These are phyloP conservation scores for Daedaleopsis nitida DNA, from an alignment of 768 basidiomycete species.

Conservation along the genomic window DNA sequence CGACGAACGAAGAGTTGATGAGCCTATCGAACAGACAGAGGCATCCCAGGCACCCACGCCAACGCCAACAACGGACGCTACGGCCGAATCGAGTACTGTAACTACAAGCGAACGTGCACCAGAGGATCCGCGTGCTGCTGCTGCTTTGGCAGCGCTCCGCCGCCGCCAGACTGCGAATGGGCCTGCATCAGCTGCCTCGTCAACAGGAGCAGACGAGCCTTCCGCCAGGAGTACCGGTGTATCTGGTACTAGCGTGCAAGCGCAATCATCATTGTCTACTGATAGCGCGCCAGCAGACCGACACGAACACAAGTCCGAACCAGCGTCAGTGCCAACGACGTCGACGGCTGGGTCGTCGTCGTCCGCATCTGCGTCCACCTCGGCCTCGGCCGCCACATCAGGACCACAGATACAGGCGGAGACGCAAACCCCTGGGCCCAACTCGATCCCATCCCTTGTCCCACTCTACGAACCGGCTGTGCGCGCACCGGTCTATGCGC, in stretches of 20 bases:
- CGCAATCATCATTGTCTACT: slow-evolving; percentile 5
- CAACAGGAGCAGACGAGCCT: slow-evolving; percentile 1
- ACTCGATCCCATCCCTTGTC: slow-evolving; percentile 34
- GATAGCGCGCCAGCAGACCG: slow-evolving; percentile 12
- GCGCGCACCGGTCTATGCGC: background rate
- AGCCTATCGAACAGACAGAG: background rate
- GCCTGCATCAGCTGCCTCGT: background rate
- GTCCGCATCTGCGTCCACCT: background rate
- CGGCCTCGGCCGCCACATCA: background rate
- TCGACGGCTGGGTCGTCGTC: background rate
- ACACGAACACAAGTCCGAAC: no score
- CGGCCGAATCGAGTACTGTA: slow-evolving; percentile 2
- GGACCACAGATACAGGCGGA: background rate
- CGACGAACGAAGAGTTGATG: background rate
- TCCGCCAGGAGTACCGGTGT: slow-evolving; percentile 13
- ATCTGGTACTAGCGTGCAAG: background rate
- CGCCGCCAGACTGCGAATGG: slow-evolving; percentile 42
- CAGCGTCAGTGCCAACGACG: no score
- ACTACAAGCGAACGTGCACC: background rate
- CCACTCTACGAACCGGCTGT: slow-evolving; percentile 42
- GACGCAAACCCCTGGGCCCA: background rate
- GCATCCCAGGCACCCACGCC: background rate
- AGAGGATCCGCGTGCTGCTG: slow-evolving; percentile 50
- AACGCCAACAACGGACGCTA: slow-evolving; percentile 11
- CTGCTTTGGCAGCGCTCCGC: slow-evolving; percentile 63